phyloP scores from a whole-genome alignment of 805 yeast species.

The Lipomyces lipofer region DNA sequence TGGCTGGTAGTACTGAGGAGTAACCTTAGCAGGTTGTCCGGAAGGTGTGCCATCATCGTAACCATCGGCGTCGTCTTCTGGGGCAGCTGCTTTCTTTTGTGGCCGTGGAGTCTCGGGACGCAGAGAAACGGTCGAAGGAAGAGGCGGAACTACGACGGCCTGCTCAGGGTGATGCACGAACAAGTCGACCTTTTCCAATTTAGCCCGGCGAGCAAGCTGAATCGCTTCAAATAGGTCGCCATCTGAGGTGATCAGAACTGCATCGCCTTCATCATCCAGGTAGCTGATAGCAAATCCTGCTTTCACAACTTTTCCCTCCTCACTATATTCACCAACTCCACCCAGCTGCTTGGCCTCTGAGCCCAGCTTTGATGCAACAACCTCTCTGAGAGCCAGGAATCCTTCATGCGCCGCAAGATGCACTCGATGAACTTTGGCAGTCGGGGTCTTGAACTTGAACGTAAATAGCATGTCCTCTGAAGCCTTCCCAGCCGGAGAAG shows the following conservation, averaged over 20 bases:
- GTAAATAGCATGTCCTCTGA: slow-evolving; percentile 45
- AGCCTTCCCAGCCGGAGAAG: slow-evolving; percentile 25
- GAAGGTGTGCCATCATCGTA: background rate
- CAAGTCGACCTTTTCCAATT: slow-evolving; percentile 66
- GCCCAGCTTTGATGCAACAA: slow-evolving; percentile 44
- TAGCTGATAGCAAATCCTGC: slow-evolving; percentile 67
- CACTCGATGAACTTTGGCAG: slow-evolving; percentile 72
- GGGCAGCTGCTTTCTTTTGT: background rate
- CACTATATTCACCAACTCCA: slow-evolving; percentile 37
- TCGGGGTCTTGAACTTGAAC: slow-evolving; percentile 78
- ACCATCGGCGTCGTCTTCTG: background rate
- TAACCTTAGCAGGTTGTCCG: background rate
- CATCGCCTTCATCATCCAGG: slow-evolving; percentile 80
- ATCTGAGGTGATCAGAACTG: slow-evolving; percentile 72
- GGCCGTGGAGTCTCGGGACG: slow-evolving; percentile 11
- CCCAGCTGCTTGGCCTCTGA: slow-evolving; percentile 44
- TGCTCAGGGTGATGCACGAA: slow-evolving; percentile 68
- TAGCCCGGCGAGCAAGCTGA: slow-evolving; percentile 50
- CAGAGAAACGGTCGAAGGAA: slow-evolving; percentile 29
- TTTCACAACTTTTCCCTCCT: slow-evolving; percentile 16
- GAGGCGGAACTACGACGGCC: slow-evolving; percentile 36
- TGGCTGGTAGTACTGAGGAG: slow-evolving; percentile 10
- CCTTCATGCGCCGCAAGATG: slow-evolving; percentile 60
- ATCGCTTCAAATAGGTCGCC: slow-evolving; percentile 75
- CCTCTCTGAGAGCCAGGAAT: slow-evolving; percentile 47